Evolutionary conservation across 2,329 filamentous ascomycete species (phyloP).

Genomic region (Chrysoporthe puriensis): DNA sequence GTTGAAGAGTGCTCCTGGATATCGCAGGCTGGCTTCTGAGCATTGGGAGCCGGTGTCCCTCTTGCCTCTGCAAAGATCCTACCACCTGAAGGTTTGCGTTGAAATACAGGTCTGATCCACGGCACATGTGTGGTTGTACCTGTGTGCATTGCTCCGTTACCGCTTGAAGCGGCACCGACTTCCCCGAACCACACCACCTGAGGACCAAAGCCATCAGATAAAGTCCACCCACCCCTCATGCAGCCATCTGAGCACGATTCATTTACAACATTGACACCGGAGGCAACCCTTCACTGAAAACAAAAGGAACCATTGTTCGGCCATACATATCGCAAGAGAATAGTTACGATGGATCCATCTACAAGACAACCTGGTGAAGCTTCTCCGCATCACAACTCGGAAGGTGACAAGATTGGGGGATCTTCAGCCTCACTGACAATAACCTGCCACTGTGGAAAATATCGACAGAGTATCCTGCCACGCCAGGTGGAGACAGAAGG

Average conservation of each 20-base stretch:
- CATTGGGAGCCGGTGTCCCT: too few relatives aligned
- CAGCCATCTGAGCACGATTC: background rate
- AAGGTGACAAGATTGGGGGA: background rate
- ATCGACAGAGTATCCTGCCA: background rate
- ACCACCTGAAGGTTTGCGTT: too few relatives aligned
- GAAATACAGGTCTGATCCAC: too few relatives aligned
- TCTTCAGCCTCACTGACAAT: background rate
- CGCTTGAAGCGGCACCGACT: background rate
- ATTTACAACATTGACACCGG: background rate
- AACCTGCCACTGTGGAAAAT: slow-evolving; percentile 4
- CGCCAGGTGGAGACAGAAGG: background rate
- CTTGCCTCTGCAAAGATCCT: too few relatives aligned
- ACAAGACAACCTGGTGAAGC: background rate
- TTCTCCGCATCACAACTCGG: background rate
- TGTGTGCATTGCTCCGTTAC: too few relatives aligned
- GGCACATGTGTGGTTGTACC: too few relatives aligned
- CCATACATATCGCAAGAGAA: too few relatives aligned
- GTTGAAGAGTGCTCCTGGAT: too few relatives aligned
- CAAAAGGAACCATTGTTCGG: background rate
- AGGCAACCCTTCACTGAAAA: background rate
- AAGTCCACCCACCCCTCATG: background rate
- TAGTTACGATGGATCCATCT: background rate
- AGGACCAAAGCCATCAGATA: too few relatives aligned
- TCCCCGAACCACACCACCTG: background rate
- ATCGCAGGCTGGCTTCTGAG: too few relatives aligned